These are phyloP conservation scores for Suillus americanus DNA, from an alignment of 768 basidiomycete species.

Conservation along the genomic window DNA sequence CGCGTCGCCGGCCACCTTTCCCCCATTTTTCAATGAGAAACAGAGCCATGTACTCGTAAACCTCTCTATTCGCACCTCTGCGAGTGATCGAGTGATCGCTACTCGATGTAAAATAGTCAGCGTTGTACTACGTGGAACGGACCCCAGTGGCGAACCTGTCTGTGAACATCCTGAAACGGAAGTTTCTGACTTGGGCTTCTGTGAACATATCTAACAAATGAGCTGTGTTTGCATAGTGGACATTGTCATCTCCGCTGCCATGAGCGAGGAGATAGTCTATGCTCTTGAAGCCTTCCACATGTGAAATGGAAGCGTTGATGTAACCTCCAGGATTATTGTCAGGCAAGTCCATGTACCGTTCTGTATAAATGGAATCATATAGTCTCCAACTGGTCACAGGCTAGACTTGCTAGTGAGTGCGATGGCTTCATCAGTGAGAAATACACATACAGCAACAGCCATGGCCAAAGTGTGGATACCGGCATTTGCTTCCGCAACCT, in stretches of 20 bases:
- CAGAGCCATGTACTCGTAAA: conserved; percentile 82
- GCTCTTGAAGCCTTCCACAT: conserved; percentile 83
- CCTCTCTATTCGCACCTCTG: conserved; percentile 78
- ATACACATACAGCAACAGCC: conserved; percentile 74
- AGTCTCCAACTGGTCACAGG: conserved; percentile 88
- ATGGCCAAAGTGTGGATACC: conserved; percentile 90
- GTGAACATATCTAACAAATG: conserved; percentile 94
- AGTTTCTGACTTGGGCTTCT: conserved; percentile 63
- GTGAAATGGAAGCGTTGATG: conserved; percentile 81
- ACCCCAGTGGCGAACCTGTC: conserved; percentile 66
- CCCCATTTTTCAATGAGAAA: conserved; percentile 96
- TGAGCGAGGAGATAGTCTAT: conserved; percentile 85
- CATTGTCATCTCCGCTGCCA: conserved; percentile 95
- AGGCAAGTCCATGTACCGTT: conserved; percentile 93
- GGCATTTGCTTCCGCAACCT: conserved; percentile 88
- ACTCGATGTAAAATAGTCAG: conserved; percentile 11
- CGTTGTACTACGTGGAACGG: conserved; percentile 6
- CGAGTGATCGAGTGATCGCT: conserved; percentile 80
- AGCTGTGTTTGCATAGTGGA: conserved; percentile 91
- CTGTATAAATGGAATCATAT: conserved; percentile 95
- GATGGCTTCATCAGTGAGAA: conserved; percentile 3
- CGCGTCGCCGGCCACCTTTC: conserved; percentile 66
- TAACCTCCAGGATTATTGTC: conserved; percentile 83
- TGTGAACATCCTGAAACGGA: conserved; percentile 94
- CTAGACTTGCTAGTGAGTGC: conserved; percentile 33